Base-by-base conservation (phyloP, 139 green algal species). In the Penium margaritaceum region DNA sequence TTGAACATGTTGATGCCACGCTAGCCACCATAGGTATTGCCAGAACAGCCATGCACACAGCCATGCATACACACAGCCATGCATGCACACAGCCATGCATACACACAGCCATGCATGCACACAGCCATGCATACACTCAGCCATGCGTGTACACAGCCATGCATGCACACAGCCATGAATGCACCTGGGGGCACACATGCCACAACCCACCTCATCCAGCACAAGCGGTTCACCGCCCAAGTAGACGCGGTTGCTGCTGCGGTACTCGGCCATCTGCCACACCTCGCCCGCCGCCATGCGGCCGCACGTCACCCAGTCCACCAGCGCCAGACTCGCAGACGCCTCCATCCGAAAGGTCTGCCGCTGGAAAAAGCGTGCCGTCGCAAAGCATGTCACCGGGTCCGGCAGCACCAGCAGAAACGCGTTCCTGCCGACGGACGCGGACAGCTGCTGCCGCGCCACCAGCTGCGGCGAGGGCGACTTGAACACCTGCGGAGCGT, bases 281-380 rank as follows among this genome's bases (percentile, higher is more conserved):
- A 75, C 68, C 55, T 82, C 75, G 6, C 46, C 75, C 30, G 54
- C 30, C 14, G 63, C 53, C 5, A 33, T 27, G 17, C 77, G 65
- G 4, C 77, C 77, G 5, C 58, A 51, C 14, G 75, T 82, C 39
- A 84, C 14, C 77, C 77, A 84, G 63, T 84, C 77, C 14, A 84
- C 77, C 35, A 77, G 17, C n/a, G 72, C 63, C 12, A 84, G 64
- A 51, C 77, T 84, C 24, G 30, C 74, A 63, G 55, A 67, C 24
- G 53, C 14, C 6, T 29, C 32, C 9, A 84, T n/a, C 21, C 66
- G 32, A 53, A 84, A 55, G 36, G 21, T 70, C 63, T 84, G 77
- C 27, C 39, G 27, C 51, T 84, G 77, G 9, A 37, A 3, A 36
- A 65, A 84, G 9, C 29, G 24, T 4, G 65, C 29, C 6, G 60